These are phyloP conservation scores for Heterobasidion parviporum DNA, from an alignment of 1,284 basidiomycete genomes.

Conservation along the genomic window DNA sequence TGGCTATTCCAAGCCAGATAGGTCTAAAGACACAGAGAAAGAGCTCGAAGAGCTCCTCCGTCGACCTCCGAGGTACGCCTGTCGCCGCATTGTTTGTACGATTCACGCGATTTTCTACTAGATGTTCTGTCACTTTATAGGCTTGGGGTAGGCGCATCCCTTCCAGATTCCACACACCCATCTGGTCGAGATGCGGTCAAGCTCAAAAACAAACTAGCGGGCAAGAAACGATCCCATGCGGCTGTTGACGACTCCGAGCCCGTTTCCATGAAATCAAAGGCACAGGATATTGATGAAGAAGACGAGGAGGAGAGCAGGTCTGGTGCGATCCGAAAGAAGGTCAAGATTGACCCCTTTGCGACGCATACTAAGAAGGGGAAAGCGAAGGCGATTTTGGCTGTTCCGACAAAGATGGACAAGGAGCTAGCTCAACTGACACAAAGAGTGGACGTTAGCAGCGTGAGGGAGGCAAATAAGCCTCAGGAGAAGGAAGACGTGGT, in stretches of 20 bases:
- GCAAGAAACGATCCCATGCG: conserved; percentile 39
- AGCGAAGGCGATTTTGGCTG: neutral
- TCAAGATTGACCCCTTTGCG: conserved; percentile 46
- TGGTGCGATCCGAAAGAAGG: conserved; percentile 47
- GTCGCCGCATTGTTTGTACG: neutral
- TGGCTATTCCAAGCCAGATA: conserved; percentile 11
- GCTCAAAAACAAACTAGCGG: conserved; percentile 47
- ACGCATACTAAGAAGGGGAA: conserved; percentile 16
- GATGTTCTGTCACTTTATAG: conserved; percentile 22
- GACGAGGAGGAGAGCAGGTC: conserved; percentile 52
- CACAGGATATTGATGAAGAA: conserved; percentile 16
- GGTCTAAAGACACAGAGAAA: conserved; percentile 32
- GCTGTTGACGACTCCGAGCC: conserved; percentile 21
- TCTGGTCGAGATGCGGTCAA: conserved; percentile 36
- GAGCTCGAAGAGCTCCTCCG: conserved; percentile 60
- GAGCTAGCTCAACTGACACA: too few species aligned
- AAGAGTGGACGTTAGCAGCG: too few species aligned
- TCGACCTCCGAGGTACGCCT: conserved; percentile 53
- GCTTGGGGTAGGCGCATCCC: conserved; percentile 60
- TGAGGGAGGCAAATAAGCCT: neutral
- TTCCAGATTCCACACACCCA: conserved; percentile 36
- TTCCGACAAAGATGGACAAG: neutral
- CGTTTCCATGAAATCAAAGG: conserved; percentile 5
- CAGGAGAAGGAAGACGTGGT: neutral
- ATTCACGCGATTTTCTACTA: neutral